Conservation (phyloP, 2,329 filamentous ascomycete genomes). For the Bipolaris victoriae region DNA sequence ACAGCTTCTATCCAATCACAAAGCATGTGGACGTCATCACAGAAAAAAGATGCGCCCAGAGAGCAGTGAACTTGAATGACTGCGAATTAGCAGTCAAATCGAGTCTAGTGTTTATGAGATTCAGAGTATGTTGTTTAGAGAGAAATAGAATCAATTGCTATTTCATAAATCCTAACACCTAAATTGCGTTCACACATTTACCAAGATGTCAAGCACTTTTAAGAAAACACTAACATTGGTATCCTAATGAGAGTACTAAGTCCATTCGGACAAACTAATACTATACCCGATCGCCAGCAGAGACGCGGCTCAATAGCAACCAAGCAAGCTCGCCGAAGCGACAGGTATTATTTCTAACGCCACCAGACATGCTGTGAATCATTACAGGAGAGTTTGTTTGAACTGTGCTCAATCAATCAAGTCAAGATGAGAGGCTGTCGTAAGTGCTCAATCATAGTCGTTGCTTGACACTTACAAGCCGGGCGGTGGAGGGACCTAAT, state of each 20-base stretch:
- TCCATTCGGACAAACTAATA: slow-evolving; percentile 2
- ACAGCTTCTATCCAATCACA: slow-evolving; percentile 32
- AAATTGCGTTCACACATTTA: neutral
- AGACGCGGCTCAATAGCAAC: neutral
- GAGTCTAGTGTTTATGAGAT: neutral
- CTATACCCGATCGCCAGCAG: slow-evolving; percentile 2
- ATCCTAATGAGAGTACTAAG: slow-evolving; percentile 13
- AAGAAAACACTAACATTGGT: slow-evolving; percentile 13
- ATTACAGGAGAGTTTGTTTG: slow-evolving; percentile 5
- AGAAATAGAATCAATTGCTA: neutral
- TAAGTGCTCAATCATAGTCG: slow-evolving; percentile 23
- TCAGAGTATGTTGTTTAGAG: neutral
- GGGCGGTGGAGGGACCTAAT: slow-evolving; percentile 40
- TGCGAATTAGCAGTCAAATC: neutral
- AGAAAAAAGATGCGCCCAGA: neutral
- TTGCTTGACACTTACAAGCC: slow-evolving; percentile 37
- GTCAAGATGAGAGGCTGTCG: slow-evolving; percentile 16
- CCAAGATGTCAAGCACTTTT: neutral
- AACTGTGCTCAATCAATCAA: slow-evolving; percentile 19
- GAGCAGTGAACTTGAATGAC: neutral
- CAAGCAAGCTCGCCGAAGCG: slow-evolving; percentile 12
- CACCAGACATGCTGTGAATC: slow-evolving; percentile 4
- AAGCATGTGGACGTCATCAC: slow-evolving; percentile 10
- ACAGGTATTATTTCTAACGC: slow-evolving; percentile 2
- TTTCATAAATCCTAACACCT: neutral